phyloP scores from a whole-genome alignment of 1,284 basidiomycete species.

The Singerocomus inundabilis region DNA sequence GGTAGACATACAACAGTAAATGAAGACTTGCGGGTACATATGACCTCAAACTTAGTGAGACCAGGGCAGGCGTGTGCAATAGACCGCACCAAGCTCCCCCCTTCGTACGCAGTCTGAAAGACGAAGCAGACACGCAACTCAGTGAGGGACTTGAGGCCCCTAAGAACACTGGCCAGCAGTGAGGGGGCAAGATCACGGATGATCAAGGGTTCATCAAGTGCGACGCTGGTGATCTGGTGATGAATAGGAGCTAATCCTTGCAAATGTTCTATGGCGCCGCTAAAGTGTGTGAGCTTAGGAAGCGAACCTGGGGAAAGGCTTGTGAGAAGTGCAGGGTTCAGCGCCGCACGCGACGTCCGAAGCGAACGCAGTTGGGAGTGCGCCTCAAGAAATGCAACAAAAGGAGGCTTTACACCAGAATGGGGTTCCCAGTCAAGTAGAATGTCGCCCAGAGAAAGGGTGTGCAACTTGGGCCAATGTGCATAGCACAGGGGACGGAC shows the following conservation, averaged over 20 bases:
- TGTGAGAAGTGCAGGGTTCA: slow-evolving; percentile 53
- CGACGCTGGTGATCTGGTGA: slow-evolving; percentile 46
- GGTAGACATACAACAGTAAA: slow-evolving; percentile 58
- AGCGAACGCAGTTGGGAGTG: slow-evolving; percentile 56
- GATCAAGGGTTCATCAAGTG: slow-evolving; percentile 62
- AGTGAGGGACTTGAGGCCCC: slow-evolving; percentile 50
- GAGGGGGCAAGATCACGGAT: slow-evolving; percentile 65
- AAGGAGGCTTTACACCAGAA: slow-evolving; percentile 47
- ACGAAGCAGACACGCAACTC: slow-evolving; percentile 62
- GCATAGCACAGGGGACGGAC: slow-evolving; percentile 43
- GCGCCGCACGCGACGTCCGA: slow-evolving; percentile 52
- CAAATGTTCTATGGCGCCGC: slow-evolving; percentile 55
- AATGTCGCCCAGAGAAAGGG: slow-evolving; percentile 60
- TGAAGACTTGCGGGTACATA: slow-evolving; percentile 64
- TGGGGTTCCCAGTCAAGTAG: slow-evolving; percentile 49
- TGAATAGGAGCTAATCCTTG: slow-evolving; percentile 50
- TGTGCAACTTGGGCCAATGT: slow-evolving; percentile 60
- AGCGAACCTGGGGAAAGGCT: slow-evolving; percentile 47
- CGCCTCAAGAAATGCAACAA: slow-evolving; percentile 63
- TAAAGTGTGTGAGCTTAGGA: slow-evolving; percentile 47
- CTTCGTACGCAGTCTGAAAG: slow-evolving; percentile 70
- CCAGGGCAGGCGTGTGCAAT: slow-evolving; percentile 63
- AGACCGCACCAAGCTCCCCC: slow-evolving; percentile 61
- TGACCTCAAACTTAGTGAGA: slow-evolving; percentile 58
- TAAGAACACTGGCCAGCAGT: slow-evolving; percentile 54